These are phyloP conservation scores for Aspergillus sojae DNA, from an alignment of 2,329 filamentous ascomycete species.

Conservation along the genomic window DNA sequence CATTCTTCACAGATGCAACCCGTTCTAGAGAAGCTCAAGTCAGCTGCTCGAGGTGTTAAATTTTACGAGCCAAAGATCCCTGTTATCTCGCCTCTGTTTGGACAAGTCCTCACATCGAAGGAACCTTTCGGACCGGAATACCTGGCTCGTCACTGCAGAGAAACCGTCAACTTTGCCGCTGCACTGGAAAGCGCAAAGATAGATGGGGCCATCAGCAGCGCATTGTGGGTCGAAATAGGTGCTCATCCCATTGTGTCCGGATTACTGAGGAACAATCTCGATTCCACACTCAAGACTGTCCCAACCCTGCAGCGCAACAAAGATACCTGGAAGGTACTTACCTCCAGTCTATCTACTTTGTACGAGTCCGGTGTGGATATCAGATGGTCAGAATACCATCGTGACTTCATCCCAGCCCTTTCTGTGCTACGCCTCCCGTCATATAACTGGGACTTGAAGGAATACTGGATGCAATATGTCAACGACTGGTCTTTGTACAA, in stretches of 20 bases:
- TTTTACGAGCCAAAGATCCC: conserved; percentile 46
- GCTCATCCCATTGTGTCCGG: conserved; percentile 51
- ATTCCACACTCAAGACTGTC: conserved; percentile 56
- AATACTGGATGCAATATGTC: conserved; percentile 44
- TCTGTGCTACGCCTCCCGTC: conserved; percentile 39
- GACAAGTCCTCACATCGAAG: conserved; percentile 47
- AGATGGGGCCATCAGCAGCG: conserved; percentile 62
- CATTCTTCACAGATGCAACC: conserved; percentile 51
- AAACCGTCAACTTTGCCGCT: conserved; percentile 50
- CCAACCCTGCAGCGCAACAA: conserved; percentile 45
- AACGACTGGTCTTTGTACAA: conserved; percentile 40
- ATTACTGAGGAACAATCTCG: conserved; percentile 60
- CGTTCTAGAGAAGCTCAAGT: conserved; percentile 46
- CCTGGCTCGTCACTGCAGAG: conserved; percentile 42
- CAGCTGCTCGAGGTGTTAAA: conserved; percentile 38
- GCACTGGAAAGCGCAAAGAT: conserved; percentile 38
- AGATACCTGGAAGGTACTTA: conserved; percentile 47
- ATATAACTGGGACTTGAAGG: conserved; percentile 45
- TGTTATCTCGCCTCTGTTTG: conserved; percentile 50
- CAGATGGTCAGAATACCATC: conserved; percentile 48
- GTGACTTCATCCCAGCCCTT: conserved; percentile 38
- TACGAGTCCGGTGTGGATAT: conserved; percentile 44
- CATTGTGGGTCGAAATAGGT: conserved; percentile 69
- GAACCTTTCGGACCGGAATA: conserved; percentile 58
- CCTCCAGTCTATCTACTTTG: conserved; percentile 37